Evolutionary conservation across 208 protist genomes (phyloP), one percentile per base, ranked within the genome.

Genomic region (Acanthamoeba triangularis): DNA sequence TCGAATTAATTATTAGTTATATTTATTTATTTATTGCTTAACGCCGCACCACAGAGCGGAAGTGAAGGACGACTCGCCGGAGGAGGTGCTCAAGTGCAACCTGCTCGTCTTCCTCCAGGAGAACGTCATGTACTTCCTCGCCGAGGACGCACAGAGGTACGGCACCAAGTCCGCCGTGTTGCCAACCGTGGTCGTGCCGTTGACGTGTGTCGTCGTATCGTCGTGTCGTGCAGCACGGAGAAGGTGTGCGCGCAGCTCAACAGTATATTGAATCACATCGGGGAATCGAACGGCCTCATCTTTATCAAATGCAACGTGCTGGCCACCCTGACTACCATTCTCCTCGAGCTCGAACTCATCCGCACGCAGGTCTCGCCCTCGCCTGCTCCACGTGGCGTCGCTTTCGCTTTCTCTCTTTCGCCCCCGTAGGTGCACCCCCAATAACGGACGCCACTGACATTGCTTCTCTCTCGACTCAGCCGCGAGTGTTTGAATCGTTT

Each of bases 61-160:
- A 47, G 84, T 49, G 30, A 90, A 67, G 59, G 84, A 90, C 20
- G 84, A 90, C 33, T 69, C 54, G 54, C 84, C 84, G 13, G 84
- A 90, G 84, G 84, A 90, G 35, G 84, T 90, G 52, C 23, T 90
- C 18, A 90, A 90, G 84, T 49, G 49, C 88, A 93, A 93, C 65
- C 41, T 93, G 59, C 88, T 93, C 61, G 35, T 93, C 67, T 93
- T 93, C 30, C 65, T 93, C 44, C 88, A 93, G 44, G 88, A 93
- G 67, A 93, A 93, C 88, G 88, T 93, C 28, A 47, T 69, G 37
- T 93, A 80, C 67, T 93, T 93, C 49, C 54, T 93, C 44, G 88
- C 35, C 8, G 88, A 78, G 47, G 37, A 93, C 41, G 59, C 54
- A 28, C 65, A 69, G 49, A 93, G 88, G 88, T 80, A 35, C n/a